A percentile compares a stretch with the other conserved stretches of the same genome.
phyloP scores from a whole-genome alignment of 108 stramenopile species.

The Pseudonitzschia pungens region DNA sequence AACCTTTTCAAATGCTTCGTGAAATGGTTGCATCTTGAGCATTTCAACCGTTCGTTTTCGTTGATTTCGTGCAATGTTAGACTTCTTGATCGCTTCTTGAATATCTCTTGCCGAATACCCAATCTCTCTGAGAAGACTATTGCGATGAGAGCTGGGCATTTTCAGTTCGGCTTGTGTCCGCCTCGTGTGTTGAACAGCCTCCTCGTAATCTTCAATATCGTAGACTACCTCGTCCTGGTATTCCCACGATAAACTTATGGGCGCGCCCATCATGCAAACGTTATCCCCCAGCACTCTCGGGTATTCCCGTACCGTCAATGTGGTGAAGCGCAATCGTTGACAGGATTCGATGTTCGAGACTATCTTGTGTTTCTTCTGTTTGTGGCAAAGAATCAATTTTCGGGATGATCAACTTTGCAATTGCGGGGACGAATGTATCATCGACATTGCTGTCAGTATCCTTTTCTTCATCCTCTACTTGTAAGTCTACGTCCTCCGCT shows the following conservation, averaged over 20 bases:
- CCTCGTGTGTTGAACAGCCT: neutral
- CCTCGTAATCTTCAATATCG: constrained; percentile 32
- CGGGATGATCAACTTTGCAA: too few relatives aligned
- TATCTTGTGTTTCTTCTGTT: too few relatives aligned
- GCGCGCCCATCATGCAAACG: neutral
- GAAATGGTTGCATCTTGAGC: constrained; percentile 17
- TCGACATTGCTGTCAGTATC: too few relatives aligned
- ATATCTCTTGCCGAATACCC: constrained; percentile 29
- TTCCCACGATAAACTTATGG: constrained; percentile 3
- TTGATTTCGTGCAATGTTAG: constrained; percentile 24
- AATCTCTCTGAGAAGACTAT: constrained; percentile 12
- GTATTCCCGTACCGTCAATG: constrained; percentile 10
- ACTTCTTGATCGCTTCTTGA: constrained; percentile 15
- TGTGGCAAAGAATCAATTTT: neutral
- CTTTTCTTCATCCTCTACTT: too few relatives aligned
- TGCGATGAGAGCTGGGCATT: constrained; percentile 25
- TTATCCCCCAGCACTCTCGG: constrained; percentile 9
- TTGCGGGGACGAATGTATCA: too few relatives aligned
- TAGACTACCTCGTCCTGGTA: neutral
- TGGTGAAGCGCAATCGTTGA: neutral
- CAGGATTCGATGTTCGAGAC: neutral
- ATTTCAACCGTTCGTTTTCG: constrained; percentile 33
- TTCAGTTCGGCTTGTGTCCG: constrained; percentile 29
- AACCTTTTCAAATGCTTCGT: constrained; percentile 23
- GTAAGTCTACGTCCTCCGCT: too few relatives aligned